Evolutionary conservation across 495 filamentous ascomycete genomes (phyloP).

Genomic region (Neurospora tetrasperma): DNA sequence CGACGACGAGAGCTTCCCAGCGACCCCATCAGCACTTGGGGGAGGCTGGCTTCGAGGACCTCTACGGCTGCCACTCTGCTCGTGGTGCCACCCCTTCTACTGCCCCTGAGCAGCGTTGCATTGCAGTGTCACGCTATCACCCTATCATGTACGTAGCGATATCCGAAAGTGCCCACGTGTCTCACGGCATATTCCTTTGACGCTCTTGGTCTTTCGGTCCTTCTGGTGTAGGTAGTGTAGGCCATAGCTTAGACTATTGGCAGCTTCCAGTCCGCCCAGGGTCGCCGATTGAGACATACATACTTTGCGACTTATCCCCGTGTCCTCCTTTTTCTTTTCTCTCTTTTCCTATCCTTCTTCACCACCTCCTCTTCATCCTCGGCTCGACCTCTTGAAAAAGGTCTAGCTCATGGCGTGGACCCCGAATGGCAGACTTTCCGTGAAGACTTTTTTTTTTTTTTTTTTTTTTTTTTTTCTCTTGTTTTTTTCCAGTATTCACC

Average conservation of each 20-base stretch:
- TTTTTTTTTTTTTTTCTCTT: neutral
- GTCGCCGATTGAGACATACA: neutral
- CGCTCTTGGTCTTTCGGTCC: neutral
- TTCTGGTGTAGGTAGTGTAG: neutral
- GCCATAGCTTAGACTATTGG: neutral
- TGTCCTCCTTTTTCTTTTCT: neutral
- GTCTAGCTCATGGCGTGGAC: neutral
- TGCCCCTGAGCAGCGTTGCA: neutral
- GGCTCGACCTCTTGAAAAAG: neutral
- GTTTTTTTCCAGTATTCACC: neutral
- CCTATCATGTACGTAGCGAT: neutral
- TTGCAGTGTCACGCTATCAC: neutral
- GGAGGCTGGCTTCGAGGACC: neutral
- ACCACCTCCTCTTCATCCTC: neutral
- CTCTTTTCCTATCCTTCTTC: neutral
- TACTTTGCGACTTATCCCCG: neutral
- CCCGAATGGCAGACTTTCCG: neutral
- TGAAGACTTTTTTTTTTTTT: neutral
- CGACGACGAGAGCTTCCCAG: neutral
- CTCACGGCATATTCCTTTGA: neutral
- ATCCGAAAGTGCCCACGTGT: neutral
- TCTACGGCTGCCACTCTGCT: neutral
- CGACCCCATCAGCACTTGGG: neutral
- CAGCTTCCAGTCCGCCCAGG: neutral
- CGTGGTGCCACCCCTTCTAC: neutral